Evolutionary conservation across 352 stramenopile genomes (phyloP).

Genomic region (Phytophthora foliorum): DNA sequence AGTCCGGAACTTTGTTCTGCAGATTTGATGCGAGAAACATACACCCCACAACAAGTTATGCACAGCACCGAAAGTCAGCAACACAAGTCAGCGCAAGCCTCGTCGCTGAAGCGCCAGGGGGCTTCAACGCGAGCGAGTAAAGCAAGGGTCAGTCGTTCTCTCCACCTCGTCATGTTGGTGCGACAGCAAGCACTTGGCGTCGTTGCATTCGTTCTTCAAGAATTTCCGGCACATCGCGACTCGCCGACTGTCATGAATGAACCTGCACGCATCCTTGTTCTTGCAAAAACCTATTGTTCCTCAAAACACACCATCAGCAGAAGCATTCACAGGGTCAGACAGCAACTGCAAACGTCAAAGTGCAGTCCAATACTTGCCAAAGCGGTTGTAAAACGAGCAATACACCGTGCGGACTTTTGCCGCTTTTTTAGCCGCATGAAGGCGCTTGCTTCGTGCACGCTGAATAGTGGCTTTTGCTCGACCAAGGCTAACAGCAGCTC

Average conservation of each 20-base stretch:
- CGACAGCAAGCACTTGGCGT: constrained; percentile 72
- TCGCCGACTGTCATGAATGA: constrained; percentile 88
- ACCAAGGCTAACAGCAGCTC: constrained; percentile 23
- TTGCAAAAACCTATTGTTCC: constrained; percentile 75
- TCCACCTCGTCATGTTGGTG: constrained; percentile 82
- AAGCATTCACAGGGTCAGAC: constrained; percentile 6
- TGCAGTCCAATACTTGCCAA: constrained; percentile 57
- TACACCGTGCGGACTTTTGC: constrained; percentile 71
- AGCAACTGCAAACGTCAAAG: neutral
- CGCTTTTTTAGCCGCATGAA: constrained; percentile 40
- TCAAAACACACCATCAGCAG: constrained; percentile 22
- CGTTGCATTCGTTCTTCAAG: constrained; percentile 66
- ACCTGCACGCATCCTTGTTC: constrained; percentile 81
- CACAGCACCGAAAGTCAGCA: constrained; percentile 28
- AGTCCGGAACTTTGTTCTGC: constrained; percentile 89
- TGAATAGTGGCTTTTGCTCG: constrained; percentile 65
- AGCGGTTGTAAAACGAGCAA: constrained; percentile 87
- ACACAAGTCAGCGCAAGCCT: constrained; percentile 20
- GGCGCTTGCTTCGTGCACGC: constrained; percentile 53
- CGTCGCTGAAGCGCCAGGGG: constrained; percentile 8
- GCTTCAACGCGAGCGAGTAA: constrained; percentile 20
- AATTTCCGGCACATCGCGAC: constrained; percentile 87
- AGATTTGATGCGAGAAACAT: constrained; percentile 16
- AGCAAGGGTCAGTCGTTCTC: constrained; percentile 24
- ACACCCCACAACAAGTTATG: constrained; percentile 36